phyloP scores from a whole-genome alignment of 345 rosid species.

The Kandelia obovata region DNA sequence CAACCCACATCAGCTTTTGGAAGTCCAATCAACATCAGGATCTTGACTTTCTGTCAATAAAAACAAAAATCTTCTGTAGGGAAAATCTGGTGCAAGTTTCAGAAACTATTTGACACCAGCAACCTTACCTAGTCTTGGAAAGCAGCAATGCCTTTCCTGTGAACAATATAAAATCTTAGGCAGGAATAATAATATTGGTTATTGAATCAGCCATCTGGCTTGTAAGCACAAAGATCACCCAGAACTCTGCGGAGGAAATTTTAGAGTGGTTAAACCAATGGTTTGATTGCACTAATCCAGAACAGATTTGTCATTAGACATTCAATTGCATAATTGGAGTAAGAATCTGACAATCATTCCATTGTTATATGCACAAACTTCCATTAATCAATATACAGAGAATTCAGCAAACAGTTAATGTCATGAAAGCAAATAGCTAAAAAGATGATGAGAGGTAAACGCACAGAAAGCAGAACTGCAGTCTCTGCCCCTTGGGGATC shows the following conservation, averaged over 20 bases:
- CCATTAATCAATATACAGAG: neutral
- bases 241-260: too few relatives aligned
- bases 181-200: too few relatives aligned
- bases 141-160: too few relatives aligned
- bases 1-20: neutral
- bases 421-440: neutral
- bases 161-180: too few relatives aligned
- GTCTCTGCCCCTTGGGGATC: conserved; percentile 85
- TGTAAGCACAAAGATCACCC: too few relatives aligned
- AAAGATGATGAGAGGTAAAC: conserved; percentile 12
- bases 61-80: too few relatives aligned
- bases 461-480: conserved; percentile 80
- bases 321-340: neutral
- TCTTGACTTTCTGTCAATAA: neutral
- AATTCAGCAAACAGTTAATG: neutral
- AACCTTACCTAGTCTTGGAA: too few relatives aligned
- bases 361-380: neutral
- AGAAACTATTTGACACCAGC: too few relatives aligned
- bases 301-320: neutral
- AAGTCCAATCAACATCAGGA: neutral
- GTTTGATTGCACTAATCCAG: neutral
- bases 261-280: neutral
- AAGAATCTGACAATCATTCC: neutral
- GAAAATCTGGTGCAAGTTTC: too few relatives aligned
- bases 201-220: too few relatives aligned